Evolutionary conservation across 495 filamentous ascomycete genomes (phyloP).

Genomic region (Barbatosphaeria neglecta): DNA sequence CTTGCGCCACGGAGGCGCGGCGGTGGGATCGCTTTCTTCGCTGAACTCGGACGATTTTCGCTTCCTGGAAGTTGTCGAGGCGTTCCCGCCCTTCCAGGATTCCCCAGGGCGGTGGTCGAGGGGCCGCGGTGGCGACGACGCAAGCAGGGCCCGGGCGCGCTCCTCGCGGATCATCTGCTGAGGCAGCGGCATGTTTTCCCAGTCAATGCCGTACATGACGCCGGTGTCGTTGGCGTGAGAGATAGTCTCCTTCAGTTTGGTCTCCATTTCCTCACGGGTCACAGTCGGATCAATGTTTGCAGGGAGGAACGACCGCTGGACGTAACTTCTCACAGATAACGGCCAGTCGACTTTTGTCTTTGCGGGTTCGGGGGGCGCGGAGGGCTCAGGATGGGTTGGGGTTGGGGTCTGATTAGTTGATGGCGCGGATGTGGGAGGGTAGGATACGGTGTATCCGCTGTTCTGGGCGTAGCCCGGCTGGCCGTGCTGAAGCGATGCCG

Average conservation of each 20-base stretch:
- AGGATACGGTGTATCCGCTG: background rate
- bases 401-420: slow-evolving; percentile 14
- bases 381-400: slow-evolving; percentile 5
- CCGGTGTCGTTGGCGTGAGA: slow-evolving; percentile 61
- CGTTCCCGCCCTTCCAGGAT: slow-evolving; percentile 4
- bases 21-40: slow-evolving; percentile 25
- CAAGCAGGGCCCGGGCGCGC: slow-evolving; percentile 34
- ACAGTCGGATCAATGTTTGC: slow-evolving; percentile 58
- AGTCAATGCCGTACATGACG: slow-evolving; percentile 61
- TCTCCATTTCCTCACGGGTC: slow-evolving; percentile 57
- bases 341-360: slow-evolving; percentile 64
- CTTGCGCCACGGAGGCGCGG: slow-evolving; percentile 57
- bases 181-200: slow-evolving; percentile 73
- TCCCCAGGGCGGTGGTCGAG: background rate
- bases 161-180: slow-evolving; percentile 76
- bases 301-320: slow-evolving; percentile 69
- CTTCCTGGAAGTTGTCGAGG: slow-evolving; percentile 44
- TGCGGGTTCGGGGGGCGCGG: slow-evolving; percentile 16
- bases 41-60: slow-evolving; percentile 63
- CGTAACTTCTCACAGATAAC: slow-evolving; percentile 64
- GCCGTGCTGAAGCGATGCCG: slow-evolving; percentile 6
- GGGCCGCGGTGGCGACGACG: slow-evolving; percentile 2
- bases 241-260: slow-evolving; percentile 76
- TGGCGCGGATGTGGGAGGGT: slow-evolving; percentile 3
- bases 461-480: background rate